Conservation (phyloP, 2,329 filamentous ascomycete species). For the Aspergillus sp. region DNA sequence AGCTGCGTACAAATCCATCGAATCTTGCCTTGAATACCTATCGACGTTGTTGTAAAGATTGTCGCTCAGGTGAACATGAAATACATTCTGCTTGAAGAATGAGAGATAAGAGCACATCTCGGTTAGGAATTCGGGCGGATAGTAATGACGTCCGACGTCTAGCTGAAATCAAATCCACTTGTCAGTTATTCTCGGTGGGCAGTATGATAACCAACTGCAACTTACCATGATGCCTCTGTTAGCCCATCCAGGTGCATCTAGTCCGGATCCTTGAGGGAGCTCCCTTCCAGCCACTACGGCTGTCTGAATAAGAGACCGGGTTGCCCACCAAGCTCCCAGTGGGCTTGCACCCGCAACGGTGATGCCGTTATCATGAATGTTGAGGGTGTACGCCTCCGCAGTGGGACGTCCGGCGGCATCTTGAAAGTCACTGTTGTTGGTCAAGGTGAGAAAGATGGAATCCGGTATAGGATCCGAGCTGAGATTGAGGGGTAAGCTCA, state of each 20-base stretch:
- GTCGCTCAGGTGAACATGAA: conserved; percentile 58
- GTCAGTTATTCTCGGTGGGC: background rate
- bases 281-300: conserved; percentile 36
- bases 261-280: conserved; percentile 43
- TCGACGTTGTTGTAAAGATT: conserved; percentile 46
- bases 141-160: conserved; percentile 54
- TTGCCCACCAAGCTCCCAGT: background rate
- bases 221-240: conserved; percentile 46
- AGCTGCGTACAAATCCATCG: conserved; percentile 49
- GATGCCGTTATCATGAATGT: background rate
- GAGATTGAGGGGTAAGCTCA: background rate
- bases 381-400: background rate
- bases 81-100: conserved; percentile 59
- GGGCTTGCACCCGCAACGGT: background rate
- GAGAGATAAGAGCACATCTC: conserved; percentile 58
- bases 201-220: background rate
- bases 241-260: conserved; percentile 53
- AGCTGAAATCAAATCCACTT: conserved; percentile 28
- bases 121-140: conserved; percentile 52
- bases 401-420: background rate
- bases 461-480: background rate
- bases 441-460: background rate
- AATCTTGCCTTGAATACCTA: conserved; percentile 46
- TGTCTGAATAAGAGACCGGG: background rate
- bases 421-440: background rate